Conservation (phyloP, 805 yeast genomes). For the Wickerhamiella slavikovae region DNA sequence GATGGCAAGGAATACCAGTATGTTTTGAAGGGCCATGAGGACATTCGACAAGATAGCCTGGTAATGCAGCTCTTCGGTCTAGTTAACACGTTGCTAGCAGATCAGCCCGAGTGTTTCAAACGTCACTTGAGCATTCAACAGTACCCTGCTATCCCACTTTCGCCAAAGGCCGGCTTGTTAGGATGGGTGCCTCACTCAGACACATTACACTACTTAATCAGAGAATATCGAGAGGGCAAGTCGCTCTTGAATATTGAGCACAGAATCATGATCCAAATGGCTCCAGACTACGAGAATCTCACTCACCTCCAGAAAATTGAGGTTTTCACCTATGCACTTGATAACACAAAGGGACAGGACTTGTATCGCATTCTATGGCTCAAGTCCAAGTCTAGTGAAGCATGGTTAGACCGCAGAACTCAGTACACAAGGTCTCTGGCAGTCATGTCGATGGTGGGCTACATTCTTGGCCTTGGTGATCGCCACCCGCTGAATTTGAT, state of each 20-base stretch:
- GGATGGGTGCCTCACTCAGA: slow-evolving; percentile 98
- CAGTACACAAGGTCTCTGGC: slow-evolving; percentile 91
- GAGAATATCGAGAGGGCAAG: slow-evolving; percentile 84
- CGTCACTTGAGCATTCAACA: slow-evolving; percentile 84
- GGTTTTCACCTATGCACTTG: slow-evolving; percentile 87
- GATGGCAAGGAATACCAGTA: slow-evolving; percentile 84
- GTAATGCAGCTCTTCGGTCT: slow-evolving; percentile 96
- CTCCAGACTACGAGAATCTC: slow-evolving; percentile 82
- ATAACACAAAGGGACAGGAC: slow-evolving; percentile 91
- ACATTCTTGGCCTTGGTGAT: slow-evolving; percentile 90
- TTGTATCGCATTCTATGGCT: slow-evolving; percentile 89
- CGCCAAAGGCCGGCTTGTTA: slow-evolving; percentile 88
- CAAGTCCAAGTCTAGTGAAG: slow-evolving; percentile 86
- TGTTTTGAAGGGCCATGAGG: slow-evolving; percentile 86
- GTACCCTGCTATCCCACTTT: slow-evolving; percentile 82
- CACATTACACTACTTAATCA: slow-evolving; percentile 80
- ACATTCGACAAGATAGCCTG: slow-evolving; percentile 87
- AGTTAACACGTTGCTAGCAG: slow-evolving; percentile 71
- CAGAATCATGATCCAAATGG: slow-evolving; percentile 92
- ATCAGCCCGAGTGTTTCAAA: slow-evolving; percentile 90
- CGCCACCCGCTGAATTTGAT: slow-evolving; percentile 93
- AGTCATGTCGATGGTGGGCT: slow-evolving; percentile 98
- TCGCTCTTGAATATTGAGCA: slow-evolving; percentile 83
- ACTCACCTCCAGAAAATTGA: slow-evolving; percentile 85
- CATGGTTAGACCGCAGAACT: slow-evolving; percentile 94